These are phyloP conservation scores for Curvularia sp. DNA, from an alignment of 2,329 filamentous ascomycete species.

Conservation along the genomic window DNA sequence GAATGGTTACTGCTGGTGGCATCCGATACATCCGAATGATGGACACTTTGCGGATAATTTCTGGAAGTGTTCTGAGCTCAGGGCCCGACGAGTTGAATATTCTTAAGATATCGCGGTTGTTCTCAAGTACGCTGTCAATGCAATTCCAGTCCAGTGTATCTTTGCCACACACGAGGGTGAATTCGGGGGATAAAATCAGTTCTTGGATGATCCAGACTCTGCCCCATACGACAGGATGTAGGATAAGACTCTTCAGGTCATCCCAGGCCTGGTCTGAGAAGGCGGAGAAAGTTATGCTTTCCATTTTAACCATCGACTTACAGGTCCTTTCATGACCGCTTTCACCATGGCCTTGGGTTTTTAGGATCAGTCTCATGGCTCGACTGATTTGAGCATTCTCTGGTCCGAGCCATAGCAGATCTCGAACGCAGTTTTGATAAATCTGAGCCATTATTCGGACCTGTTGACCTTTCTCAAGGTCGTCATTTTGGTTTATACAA, in stretches of 20 bases:
- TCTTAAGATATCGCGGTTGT: not conserved
- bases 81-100: not conserved
- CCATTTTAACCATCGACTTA: not conserved
- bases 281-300: not conserved
- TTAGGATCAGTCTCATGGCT: not conserved
- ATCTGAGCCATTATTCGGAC: slow-evolving; percentile 1
- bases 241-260: not conserved
- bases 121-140: not conserved
- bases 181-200: not conserved
- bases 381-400: slow-evolving; percentile 1
- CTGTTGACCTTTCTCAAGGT: not conserved
- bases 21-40: not conserved
- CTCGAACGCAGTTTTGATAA: not conserved
- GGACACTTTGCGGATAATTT: not conserved
- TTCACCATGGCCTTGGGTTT: not conserved
- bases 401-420: not conserved
- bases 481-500: slow-evolving; percentile 3
- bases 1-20: not conserved
- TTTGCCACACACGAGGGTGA: not conserved
- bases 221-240: not conserved
- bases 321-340: not conserved
- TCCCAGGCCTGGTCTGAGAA: slow-evolving; percentile 1
- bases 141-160: slow-evolving; percentile 1
- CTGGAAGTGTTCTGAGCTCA: too few relatives aligned
- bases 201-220: slow-evolving; percentile 1